Base-by-base conservation (phyloP, 2,329 filamentous ascomycete genomes). In the Dichotomopilus funicola region DNA sequence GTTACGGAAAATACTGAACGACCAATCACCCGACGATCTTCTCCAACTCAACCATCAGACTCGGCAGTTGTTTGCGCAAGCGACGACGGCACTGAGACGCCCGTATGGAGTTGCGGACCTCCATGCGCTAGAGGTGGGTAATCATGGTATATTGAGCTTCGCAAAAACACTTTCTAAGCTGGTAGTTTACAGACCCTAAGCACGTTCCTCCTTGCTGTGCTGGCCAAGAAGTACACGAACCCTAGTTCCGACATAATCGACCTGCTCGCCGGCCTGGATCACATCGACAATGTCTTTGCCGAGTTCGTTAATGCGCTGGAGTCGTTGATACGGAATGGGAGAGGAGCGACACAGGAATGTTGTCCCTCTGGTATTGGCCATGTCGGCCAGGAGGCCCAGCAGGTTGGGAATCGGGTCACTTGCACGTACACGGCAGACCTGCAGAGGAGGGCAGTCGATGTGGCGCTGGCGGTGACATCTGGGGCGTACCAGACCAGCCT, bases 401-500 rank as follows among this genome's bases (percentile, higher is more conserved):
- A 49, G 36, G 31, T 44, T 42, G 49, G 51, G 42, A 60, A 37
- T 38, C 43, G 56, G 43, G 44, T 53, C 6, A 38, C 33, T 10
- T 61, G 59, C 19, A 56, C 57, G 7, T 61, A 58, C 49, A 58
- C 55, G 52, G 87, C 88, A 66, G 81, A 87, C 41, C 68, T 94
- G 51, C 85, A 91, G 55, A 80, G 85, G 62, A 91, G 89, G 68
- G 92, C 91, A 6, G 81, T 96, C 35, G 80, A 88, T 63, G 86
- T 89, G 44, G 85, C 91, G 6, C 79, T 96, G 56, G 87, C 91
- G 11, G 85, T 96, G 54, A 88, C 90, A 6, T 89, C 91, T 8
- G 91, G 92, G n/a, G 91, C 91, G 55, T 97, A 96, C 70, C 91
- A 95, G 72, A 97, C 94, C 4, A 94, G 90, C 48, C 78, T 99